These are phyloP conservation scores for Quercus agrifolia DNA, from an alignment of 306 rosid species.

Conservation along the genomic window DNA sequence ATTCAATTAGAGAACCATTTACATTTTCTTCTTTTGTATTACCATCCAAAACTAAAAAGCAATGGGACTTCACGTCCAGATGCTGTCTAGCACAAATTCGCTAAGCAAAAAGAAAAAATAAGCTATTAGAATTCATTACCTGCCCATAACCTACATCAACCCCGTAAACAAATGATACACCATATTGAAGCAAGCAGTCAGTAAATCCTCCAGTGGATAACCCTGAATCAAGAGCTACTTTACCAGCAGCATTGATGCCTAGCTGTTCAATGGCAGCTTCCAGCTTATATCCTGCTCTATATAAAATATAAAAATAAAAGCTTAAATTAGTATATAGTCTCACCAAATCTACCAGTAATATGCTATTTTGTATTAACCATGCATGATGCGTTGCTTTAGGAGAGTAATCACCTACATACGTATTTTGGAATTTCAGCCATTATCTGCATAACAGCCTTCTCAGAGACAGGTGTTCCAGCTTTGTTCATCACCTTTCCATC, in stretches of 20 bases:
- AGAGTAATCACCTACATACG: too few relatives aligned
- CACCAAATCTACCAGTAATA: slow-evolving; percentile 3
- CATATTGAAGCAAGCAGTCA: slow-evolving; percentile 91
- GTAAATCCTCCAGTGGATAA: slow-evolving; percentile 95
- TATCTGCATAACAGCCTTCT: too few relatives aligned
- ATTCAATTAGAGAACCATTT: not conserved
- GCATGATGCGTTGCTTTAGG: slow-evolving; percentile 23
- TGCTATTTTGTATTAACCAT: not conserved
- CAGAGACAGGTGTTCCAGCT: too few relatives aligned
- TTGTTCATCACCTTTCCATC: too few relatives aligned
- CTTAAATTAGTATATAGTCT: slow-evolving; percentile 13
- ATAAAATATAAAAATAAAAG: not conserved
- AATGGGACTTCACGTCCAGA: not conserved
- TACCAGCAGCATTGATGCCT: slow-evolving; percentile 63
- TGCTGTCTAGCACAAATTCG: too few relatives aligned
- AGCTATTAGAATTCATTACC: too few relatives aligned
- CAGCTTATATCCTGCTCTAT: slow-evolving; percentile 91
- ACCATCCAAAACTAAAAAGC: not conserved
- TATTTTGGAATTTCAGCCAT: too few relatives aligned
- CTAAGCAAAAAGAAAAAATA: too few relatives aligned
- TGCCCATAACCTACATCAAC: slow-evolving; percentile 63
- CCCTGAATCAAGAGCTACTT: slow-evolving; percentile 95
- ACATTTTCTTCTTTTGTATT: not conserved
- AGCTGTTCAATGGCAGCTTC: slow-evolving; percentile 93
- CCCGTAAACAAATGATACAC: slow-evolving; percentile 86